A percentile compares a stretch with the other conserved stretches of the same genome.
phyloP scores from a whole-genome alignment of 768 basidiomycete genomes.

The Crucibulum laeve region DNA sequence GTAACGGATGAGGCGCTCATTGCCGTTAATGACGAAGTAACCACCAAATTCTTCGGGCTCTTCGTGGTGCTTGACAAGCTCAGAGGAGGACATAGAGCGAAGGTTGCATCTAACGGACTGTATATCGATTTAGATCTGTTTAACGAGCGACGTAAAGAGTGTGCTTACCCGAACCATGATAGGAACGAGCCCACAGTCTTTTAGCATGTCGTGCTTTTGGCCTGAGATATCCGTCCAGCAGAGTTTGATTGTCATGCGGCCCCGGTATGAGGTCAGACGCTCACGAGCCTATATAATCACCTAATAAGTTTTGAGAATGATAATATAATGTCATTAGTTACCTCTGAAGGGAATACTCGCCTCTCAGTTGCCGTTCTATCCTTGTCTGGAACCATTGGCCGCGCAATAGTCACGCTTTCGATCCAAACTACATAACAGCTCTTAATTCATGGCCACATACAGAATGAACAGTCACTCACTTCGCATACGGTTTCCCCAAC shows the following conservation, averaged over 20 bases:
- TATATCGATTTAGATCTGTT: background rate
- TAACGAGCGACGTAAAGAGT: background rate
- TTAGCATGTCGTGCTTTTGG: conserved; percentile 63
- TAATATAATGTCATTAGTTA: conserved; percentile 21
- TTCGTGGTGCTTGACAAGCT: conserved; percentile 87
- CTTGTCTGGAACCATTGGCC: conserved; percentile 85
- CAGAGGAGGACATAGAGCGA: conserved; percentile 77
- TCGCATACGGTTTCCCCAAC: conserved; percentile 82
- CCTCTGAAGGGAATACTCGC: conserved; percentile 87
- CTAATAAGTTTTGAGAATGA: background rate
- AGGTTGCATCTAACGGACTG: conserved; percentile 93
- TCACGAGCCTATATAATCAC: conserved; percentile 74
- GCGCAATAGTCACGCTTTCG: conserved; percentile 75
- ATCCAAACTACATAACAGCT: conserved; percentile 72
- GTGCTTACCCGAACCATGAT: conserved; percentile 92
- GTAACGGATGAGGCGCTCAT: conserved; percentile 97
- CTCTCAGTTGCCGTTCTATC: conserved; percentile 72
- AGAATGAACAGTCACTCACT: conserved; percentile 44
- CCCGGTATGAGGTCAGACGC: conserved; percentile 87
- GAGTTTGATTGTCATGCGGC: conserved; percentile 82
- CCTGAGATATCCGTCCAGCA: conserved; percentile 77
- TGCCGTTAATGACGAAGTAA: conserved; percentile 98
- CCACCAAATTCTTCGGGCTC: conserved; percentile 99
- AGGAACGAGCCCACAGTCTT: conserved; percentile 90
- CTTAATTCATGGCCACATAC: background rate